phyloP scores from a whole-genome alignment of 768 basidiomycete genomes.

The Podaxis rugospora region DNA sequence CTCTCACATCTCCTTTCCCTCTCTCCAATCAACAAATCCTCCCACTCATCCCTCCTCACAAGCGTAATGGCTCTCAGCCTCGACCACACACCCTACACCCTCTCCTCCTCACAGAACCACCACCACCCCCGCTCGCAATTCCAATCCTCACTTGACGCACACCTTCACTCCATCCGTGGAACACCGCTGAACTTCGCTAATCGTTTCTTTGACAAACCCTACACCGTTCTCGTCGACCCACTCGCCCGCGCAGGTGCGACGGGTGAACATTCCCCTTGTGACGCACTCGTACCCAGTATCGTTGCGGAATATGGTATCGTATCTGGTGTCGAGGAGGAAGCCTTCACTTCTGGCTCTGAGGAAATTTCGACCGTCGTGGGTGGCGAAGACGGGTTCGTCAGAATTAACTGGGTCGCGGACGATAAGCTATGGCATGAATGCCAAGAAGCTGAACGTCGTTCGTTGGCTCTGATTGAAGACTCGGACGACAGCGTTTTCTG shows the following conservation, averaged over 20 bases:
- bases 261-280: slow-evolving; percentile 89
- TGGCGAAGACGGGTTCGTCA: slow-evolving; percentile 11
- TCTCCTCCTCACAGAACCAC: slow-evolving; percentile 24
- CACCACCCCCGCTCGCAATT: slow-evolving; percentile 28
- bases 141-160: slow-evolving; percentile 53
- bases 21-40: slow-evolving; percentile 58
- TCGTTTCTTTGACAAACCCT: slow-evolving; percentile 88
- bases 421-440: slow-evolving; percentile 54
- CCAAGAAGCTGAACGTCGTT: slow-evolving; percentile 50
- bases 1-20: slow-evolving; percentile 63
- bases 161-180: slow-evolving; percentile 69
- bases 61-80: slow-evolving; percentile 79
- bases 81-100: slow-evolving; percentile 61
- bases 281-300: slow-evolving; percentile 87
- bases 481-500: slow-evolving; percentile 83
- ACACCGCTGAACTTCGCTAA: slow-evolving; percentile 62
- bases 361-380: neutral
- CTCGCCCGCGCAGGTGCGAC: slow-evolving; percentile 80
- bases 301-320: slow-evolving; percentile 79
- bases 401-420: slow-evolving; percentile 75
- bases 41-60: slow-evolving; percentile 61
- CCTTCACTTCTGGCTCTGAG: slow-evolving; percentile 25
- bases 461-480: slow-evolving; percentile 57
- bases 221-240: slow-evolving; percentile 79
- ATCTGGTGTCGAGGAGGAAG: slow-evolving; percentile 52